Percentiles rank a stretch among this genome's conserved stretches.
phyloP scores from a whole-genome alignment of 192 early-diverging fungal species.

The Jimgerdemannia lactiflua region DNA sequence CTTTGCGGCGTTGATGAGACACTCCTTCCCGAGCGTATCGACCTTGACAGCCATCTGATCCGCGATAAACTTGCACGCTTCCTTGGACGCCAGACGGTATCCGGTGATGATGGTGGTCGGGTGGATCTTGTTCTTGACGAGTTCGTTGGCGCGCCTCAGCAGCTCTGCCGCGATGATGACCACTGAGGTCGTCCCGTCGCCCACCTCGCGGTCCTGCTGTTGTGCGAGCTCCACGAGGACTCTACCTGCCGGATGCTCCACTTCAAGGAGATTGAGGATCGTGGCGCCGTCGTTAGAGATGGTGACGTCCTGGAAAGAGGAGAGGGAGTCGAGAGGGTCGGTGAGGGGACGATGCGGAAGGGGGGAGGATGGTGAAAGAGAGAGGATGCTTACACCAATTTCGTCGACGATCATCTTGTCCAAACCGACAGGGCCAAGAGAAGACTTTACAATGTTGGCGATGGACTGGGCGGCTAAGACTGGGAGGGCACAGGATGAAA shows the following conservation, averaged over 20 bases:
- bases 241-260: constrained; percentile 97
- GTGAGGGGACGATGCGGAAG: background rate
- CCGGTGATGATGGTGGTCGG: constrained; percentile 99
- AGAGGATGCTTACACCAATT: constrained; percentile 76
- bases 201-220: constrained; percentile 99
- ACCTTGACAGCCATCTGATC: constrained; percentile 96
- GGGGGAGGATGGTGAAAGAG: background rate
- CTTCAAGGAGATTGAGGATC: constrained; percentile 94
- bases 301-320: constrained; percentile 79
- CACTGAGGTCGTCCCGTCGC: constrained; percentile 99
- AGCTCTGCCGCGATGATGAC: constrained; percentile 99
- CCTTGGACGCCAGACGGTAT: constrained; percentile 94
- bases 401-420: constrained; percentile 99
- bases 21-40: constrained; percentile 89
- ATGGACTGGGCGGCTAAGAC: constrained; percentile 94
- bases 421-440: constrained; percentile 96
- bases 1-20: constrained; percentile 95
- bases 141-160: constrained; percentile 91
- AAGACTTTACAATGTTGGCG: constrained; percentile 98
- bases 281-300: constrained; percentile 99
- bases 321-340: constrained; percentile 7
- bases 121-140: constrained; percentile 99
- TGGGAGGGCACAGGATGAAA: constrained; percentile 34
- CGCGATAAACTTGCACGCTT: constrained; percentile 97
- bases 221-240: constrained; percentile 98